Evolutionary conservation across 495 filamentous ascomycete genomes (phyloP).

Genomic region (Parathielavia hyrcaniae): DNA sequence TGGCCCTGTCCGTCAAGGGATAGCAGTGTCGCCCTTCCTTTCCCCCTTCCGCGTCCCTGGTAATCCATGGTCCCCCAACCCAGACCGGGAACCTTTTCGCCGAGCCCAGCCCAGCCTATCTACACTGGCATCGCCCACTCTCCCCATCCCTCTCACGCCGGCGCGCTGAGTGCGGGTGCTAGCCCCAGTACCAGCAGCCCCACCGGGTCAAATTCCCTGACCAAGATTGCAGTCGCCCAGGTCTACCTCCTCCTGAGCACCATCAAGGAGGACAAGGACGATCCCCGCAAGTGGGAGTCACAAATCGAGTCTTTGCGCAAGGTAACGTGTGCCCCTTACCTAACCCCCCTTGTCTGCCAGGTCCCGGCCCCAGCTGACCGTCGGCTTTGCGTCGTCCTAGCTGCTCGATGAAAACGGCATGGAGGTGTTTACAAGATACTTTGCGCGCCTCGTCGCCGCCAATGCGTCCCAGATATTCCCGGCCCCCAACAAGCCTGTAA

Average conservation of each 20-base stretch:
- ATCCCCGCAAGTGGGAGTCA: conserved; percentile 84
- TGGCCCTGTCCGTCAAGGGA: conserved; percentile 30
- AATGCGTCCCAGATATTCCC: conserved; percentile 86
- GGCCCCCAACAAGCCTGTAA: conserved; percentile 58
- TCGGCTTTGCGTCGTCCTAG: conserved; percentile 40
- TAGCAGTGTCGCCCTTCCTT: conserved; percentile 30
- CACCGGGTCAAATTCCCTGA: conserved; percentile 53
- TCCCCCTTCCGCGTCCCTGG: conserved; percentile 13
- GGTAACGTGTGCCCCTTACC: conserved; percentile 46
- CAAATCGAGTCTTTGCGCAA: conserved; percentile 87
- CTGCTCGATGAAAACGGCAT: conserved; percentile 93
- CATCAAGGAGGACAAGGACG: conserved; percentile 84
- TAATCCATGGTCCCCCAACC: conserved; percentile 38
- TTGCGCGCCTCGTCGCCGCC: conserved; percentile 74
- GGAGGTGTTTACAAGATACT: conserved; percentile 91
- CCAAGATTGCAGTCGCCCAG: conserved; percentile 90
- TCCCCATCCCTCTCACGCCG: conserved; percentile 48
- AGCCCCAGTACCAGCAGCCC: conserved; percentile 65
- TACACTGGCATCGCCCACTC: conserved; percentile 45
- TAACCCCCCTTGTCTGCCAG: conserved; percentile 9
- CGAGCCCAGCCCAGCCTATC: conserved; percentile 48
- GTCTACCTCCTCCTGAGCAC: conserved; percentile 88
- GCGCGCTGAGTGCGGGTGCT: conserved; percentile 50
- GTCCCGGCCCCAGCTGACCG: conserved; percentile 11
- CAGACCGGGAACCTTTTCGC: conserved; percentile 50